These are phyloP conservation scores for Epichloe gansuensis DNA, from an alignment of 2,329 filamentous ascomycete genomes.

Conservation along the genomic window DNA sequence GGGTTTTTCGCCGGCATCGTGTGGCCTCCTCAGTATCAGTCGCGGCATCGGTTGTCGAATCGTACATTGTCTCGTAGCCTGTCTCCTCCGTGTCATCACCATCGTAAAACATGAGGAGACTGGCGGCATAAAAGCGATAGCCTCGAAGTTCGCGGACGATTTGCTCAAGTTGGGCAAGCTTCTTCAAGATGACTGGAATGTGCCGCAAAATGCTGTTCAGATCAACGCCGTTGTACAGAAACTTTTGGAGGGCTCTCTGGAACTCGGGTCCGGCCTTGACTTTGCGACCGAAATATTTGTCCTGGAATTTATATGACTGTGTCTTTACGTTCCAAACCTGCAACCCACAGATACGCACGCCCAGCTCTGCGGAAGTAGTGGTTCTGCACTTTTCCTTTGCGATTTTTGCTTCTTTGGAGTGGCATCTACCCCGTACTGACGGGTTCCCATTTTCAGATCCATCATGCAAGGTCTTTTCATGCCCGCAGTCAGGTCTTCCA, in stretches of 20 bases:
- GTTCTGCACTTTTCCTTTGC: conserved; percentile 82
- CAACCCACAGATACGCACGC: conserved; percentile 87
- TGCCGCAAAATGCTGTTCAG: conserved; percentile 70
- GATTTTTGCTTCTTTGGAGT: conserved; percentile 85
- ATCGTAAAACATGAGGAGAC: conserved; percentile 90
- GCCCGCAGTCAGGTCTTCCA: conserved; percentile 90
- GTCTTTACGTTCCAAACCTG: conserved; percentile 87
- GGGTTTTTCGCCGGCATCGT: conserved; percentile 36
- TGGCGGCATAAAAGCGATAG: conserved; percentile 92
- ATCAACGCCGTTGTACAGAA: conserved; percentile 82
- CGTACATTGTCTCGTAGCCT: conserved; percentile 39
- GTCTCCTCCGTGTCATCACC: conserved; percentile 49
- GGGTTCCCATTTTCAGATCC: conserved; percentile 96
- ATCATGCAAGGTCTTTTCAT: conserved; percentile 97
- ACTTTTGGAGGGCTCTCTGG: conserved; percentile 74
- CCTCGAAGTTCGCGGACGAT: conserved; percentile 71
- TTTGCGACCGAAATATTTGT: conserved; percentile 92
- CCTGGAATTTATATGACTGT: conserved; percentile 83
- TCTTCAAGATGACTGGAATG: conserved; percentile 76
- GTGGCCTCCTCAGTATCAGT: conserved; percentile 45
- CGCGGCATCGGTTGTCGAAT: conserved; percentile 46
- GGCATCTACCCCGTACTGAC: conserved; percentile 91
- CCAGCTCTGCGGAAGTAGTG: conserved; percentile 83
- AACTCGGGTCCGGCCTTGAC: conserved; percentile 83
- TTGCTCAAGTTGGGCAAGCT: conserved; percentile 68